phyloP scores from a whole-genome alignment of 2,329 filamentous ascomycete genomes.

The Fusarium vanettenii region DNA sequence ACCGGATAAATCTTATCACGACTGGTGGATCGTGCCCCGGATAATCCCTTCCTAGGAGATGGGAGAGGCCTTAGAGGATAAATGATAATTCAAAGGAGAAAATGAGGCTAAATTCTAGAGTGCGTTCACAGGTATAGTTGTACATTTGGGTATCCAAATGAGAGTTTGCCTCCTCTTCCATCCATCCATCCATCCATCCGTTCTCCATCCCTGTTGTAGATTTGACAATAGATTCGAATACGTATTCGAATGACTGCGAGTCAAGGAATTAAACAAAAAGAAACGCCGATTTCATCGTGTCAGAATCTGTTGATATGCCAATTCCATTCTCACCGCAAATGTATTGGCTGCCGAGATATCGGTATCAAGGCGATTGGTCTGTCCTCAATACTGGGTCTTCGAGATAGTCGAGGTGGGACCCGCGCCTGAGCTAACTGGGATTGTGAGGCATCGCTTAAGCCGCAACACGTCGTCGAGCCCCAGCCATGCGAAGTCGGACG shows the following conservation, averaged over 20 bases:
- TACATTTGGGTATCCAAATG: conserved; percentile 45
- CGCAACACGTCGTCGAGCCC: conserved; percentile 54
- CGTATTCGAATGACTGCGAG: neutral
- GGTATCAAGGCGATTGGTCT: conserved; percentile 11
- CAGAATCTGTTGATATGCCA: conserved; percentile 14
- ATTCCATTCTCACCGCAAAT: conserved; percentile 28
- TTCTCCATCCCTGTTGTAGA: conserved; percentile 6
- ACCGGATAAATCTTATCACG: conserved; percentile 67
- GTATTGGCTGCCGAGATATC: conserved; percentile 17
- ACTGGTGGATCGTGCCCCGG: conserved; percentile 74
- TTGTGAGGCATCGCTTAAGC: conserved; percentile 41
- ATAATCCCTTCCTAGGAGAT: conserved; percentile 44
- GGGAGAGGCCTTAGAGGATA: neutral
- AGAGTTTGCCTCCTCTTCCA: conserved; percentile 21
- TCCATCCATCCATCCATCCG: conserved; percentile 6
- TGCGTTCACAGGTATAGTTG: conserved; percentile 30
- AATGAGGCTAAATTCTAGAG: conserved; percentile 18
- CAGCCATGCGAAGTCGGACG: conserved; percentile 68
- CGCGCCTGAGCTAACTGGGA: conserved; percentile 5
- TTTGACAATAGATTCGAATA: conserved; percentile 7
- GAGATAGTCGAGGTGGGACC: conserved; percentile 3
- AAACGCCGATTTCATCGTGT: conserved; percentile 27
- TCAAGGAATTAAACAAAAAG: conserved; percentile 9
- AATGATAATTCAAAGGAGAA: neutral
- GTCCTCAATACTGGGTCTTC: conserved; percentile 12